Percentiles rank a stretch among this genome's conserved stretches.
These are phyloP conservation scores for Claviceps pusilla DNA, from an alignment of 2,329 filamentous ascomycete genomes.

Conservation along the genomic window DNA sequence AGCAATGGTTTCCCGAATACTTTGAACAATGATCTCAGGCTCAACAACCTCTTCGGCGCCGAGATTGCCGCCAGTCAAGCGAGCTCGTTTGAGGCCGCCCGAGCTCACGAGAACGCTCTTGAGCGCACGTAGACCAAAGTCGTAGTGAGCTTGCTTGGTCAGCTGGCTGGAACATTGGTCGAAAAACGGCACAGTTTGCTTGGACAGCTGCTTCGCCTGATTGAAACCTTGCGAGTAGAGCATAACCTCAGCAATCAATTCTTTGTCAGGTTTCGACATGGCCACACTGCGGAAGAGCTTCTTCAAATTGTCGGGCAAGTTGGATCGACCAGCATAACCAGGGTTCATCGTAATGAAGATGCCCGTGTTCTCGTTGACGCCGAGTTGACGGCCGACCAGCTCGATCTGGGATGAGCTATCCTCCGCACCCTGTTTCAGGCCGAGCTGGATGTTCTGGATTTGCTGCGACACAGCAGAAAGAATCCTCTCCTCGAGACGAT, in stretches of 20 bases:
- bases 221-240: conserved; percentile 98
- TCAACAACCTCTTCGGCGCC: conserved; percentile 64
- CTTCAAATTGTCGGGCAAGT: conserved; percentile 96
- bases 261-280: conserved; percentile 99
- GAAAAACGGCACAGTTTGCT: conserved; percentile 96
- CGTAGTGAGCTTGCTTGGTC: conserved; percentile 96
- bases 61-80: conserved; percentile 45
- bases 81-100: conserved; percentile 79
- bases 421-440: conserved; percentile 68
- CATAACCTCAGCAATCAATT: conserved; percentile 99
- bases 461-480: conserved; percentile 96
- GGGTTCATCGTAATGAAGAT: conserved; percentile 99
- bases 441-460: conserved; percentile 97
- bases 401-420: conserved; percentile 85
- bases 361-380: conserved; percentile 83
- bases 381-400: conserved; percentile 76
- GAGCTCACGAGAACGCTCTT: conserved; percentile 99
- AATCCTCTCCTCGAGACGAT: conserved; percentile 94
- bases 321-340: conserved; percentile 93
- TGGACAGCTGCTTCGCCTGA: conserved; percentile 83
- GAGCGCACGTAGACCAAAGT: conserved; percentile 91
- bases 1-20: conserved; percentile 92
- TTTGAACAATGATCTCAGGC: conserved; percentile 96
- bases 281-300: conserved; percentile 98
- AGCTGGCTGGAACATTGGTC: conserved; percentile 69